These are phyloP conservation scores for Heterococcus sp. DNA, from an alignment of 108 stramenopile species.

Conservation along the genomic window DNA sequence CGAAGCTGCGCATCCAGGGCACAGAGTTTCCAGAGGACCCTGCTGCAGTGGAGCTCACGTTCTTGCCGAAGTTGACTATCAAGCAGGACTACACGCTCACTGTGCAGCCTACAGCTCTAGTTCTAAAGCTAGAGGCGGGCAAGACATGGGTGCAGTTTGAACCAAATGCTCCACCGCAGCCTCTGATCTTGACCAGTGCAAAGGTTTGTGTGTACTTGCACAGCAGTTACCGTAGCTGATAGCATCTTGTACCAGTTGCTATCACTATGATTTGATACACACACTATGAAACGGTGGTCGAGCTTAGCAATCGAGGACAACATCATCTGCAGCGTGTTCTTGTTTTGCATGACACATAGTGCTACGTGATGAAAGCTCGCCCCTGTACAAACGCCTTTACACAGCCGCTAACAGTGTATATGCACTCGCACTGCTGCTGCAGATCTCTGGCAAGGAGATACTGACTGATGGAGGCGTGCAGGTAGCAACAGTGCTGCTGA, in stretches of 20 bases:
- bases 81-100: not conserved
- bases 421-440: too few species aligned
- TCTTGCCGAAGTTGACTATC: not conserved
- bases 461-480: not conserved
- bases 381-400: not conserved
- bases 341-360: not conserved
- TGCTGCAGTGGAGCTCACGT: not conserved
- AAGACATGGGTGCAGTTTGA: not conserved
- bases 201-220: not conserved
- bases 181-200: not conserved
- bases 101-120: not conserved
- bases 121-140: not conserved
- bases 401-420: too few species aligned
- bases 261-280: not conserved
- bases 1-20: not conserved
- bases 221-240: not conserved
- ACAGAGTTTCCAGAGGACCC: not conserved
- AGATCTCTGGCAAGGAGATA: not conserved
- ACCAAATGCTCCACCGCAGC: not conserved
- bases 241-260: not conserved
- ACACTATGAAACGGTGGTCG: not conserved
- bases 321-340: too few species aligned
- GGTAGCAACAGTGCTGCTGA: not conserved
- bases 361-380: not conserved
- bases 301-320: not conserved